These are phyloP conservation scores for Pachyrhizus erosus DNA, from an alignment of 306 rosid species.

Conservation along the genomic window DNA sequence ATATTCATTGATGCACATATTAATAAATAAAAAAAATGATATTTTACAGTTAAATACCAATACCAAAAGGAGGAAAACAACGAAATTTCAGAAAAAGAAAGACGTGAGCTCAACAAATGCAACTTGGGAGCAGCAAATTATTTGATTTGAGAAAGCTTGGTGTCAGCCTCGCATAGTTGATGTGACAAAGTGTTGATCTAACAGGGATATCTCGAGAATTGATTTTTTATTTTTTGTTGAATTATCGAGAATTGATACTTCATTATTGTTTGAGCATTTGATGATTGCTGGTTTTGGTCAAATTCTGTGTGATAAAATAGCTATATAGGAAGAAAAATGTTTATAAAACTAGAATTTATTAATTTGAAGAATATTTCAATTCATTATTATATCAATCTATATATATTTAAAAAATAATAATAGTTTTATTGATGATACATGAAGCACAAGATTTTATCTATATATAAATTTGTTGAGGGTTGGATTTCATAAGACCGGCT, in stretches of 20 bases:
- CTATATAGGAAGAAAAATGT: too few species aligned
- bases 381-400: too few species aligned
- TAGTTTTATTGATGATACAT: too few species aligned
- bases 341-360: too few species aligned
- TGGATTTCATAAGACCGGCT: not conserved
- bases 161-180: not conserved
- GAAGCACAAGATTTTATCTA: too few species aligned
- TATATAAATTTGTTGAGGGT: too few species aligned
- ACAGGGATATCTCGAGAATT: not conserved
- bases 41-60: not conserved
- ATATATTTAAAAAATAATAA: too few species aligned
- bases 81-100: not conserved
- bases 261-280: not conserved
- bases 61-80: not conserved
- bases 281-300: not conserved
- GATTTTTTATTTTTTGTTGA: not conserved
- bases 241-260: not conserved
- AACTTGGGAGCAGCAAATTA: not conserved
- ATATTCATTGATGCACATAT: not conserved
- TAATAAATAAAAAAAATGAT: not conserved
- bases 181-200: not conserved
- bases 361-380: too few species aligned
- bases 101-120: constrained; percentile 24
- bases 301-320: too few species aligned
- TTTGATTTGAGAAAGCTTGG: not conserved